Evolutionary conservation across 768 basidiomycete genomes (phyloP).

Genomic region (Peribolospora kevripleyi): DNA sequence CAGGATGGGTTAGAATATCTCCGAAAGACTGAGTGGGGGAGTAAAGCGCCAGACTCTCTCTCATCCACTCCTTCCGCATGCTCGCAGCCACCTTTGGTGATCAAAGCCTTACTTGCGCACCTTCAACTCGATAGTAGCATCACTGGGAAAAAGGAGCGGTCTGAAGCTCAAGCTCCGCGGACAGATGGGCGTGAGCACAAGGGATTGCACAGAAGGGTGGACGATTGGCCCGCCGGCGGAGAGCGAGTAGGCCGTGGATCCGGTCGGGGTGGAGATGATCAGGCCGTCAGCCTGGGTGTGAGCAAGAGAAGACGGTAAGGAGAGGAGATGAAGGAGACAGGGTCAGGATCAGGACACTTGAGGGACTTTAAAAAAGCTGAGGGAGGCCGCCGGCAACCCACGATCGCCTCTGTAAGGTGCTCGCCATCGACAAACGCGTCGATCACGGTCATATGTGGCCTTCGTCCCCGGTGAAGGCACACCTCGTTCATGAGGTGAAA

Average conservation of each 20-base stretch:
- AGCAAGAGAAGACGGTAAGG: constrained; percentile 1
- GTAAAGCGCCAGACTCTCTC: too few relatives aligned
- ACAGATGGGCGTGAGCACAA: constrained; percentile 86
- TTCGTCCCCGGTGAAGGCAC: constrained; percentile 69
- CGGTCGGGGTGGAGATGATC: constrained; percentile 84
- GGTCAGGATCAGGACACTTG: too few relatives aligned
- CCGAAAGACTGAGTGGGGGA: too few relatives aligned
- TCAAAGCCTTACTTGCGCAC: constrained; percentile 12
- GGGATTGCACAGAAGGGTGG: constrained; percentile 67
- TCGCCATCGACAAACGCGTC: constrained; percentile 85
- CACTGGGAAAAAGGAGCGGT: constrained; percentile 58
- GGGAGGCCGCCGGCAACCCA: constrained; percentile 23
- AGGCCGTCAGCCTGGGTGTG: constrained; percentile 56
- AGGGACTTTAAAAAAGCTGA: too few relatives aligned
- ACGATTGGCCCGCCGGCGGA: constrained; percentile 92
- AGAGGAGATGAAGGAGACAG: neutral
- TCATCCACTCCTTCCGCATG: neutral
- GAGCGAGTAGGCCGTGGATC: constrained; percentile 85
- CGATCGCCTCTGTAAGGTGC: constrained; percentile 83
- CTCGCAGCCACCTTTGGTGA: neutral
- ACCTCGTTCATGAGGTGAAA: constrained; percentile 98
- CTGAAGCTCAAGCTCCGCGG: constrained; percentile 78
- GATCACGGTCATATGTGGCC: constrained; percentile 74
- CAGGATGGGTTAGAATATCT: neutral
- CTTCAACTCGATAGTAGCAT: constrained; percentile 18